Conservation (phyloP, 805 yeast genomes). For the Tetrapisispora iriomotensis region DNA sequence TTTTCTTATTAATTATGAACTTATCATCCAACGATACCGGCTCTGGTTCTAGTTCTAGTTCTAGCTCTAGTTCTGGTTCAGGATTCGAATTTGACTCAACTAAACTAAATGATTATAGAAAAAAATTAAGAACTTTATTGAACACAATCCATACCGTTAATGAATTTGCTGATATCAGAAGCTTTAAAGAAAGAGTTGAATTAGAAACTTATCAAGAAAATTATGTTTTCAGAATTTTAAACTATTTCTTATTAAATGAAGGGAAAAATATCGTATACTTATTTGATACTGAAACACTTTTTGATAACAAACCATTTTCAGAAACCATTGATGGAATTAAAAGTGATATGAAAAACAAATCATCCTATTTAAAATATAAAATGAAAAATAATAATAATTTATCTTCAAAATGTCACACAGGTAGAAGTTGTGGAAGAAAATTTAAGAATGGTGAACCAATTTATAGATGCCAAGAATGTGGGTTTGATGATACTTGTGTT, state of each 20-base stretch:
- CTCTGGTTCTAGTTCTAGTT: too few relatives aligned
- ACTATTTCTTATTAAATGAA: slow-evolving; percentile 30
- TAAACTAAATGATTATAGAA: background rate
- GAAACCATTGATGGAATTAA: background rate
- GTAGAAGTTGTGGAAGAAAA: slow-evolving; percentile 60
- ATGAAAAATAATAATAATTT: background rate
- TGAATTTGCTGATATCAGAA: slow-evolving; percentile 1
- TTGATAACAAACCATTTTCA: slow-evolving; percentile 1
- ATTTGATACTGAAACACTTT: slow-evolving; percentile 18
- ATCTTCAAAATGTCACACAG: slow-evolving; percentile 34
- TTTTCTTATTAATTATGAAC: too few relatives aligned
- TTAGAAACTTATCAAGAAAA: background rate
- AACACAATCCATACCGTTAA: slow-evolving; percentile 2
- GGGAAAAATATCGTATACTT: slow-evolving; percentile 30
- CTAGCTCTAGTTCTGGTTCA: too few relatives aligned
- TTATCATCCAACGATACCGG: too few relatives aligned
- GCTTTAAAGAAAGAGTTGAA: slow-evolving; percentile 3
- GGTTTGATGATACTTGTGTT: slow-evolving; percentile 70
- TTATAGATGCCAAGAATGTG: slow-evolving; percentile 68
- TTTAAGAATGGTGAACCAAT: slow-evolving; percentile 55
- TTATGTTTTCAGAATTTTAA: slow-evolving; percentile 21
- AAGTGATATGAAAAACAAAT: background rate
- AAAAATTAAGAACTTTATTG: slow-evolving; percentile 1
- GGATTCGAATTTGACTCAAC: background rate
- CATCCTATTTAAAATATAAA: background rate